Base-by-base conservation (phyloP, 1,284 basidiomycete species). In the Malassezia furfur region DNA sequence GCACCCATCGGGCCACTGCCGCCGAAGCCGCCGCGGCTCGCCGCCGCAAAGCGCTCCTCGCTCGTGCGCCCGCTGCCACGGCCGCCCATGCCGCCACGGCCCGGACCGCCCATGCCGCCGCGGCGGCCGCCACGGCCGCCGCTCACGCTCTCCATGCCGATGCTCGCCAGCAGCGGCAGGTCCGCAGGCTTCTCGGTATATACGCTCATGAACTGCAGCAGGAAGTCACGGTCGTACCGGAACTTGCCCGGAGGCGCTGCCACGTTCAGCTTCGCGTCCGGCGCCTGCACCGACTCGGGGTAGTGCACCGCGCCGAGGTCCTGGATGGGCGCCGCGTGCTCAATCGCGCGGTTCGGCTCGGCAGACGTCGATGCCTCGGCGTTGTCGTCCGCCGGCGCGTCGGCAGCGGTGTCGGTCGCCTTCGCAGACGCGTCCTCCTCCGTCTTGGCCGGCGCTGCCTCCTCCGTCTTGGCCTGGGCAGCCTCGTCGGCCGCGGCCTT, bases 201-300 rank as follows among this genome's bases (percentile, higher is more conserved):
- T 54, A 94, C 79, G 37, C 79, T 79, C 89, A 96, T 94, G 79
- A 98, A 99, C 75, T 99, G 94, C 62, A 99, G 78, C 31, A 98
- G 81, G 83, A 98, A 98, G 41, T 93, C 89, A 47, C 93, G 89
- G 77, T 96, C 91, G 76, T 98, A 98, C 67, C 91, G 85, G 81
- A 90, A 96, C 77, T 91, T 93, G 68, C 91, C 90, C 68, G 86
- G 85, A 57, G 77, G 72, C 15, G 85, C 85, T 58, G 85, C 83
- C 57, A 82, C 79, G 76, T 96, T 96, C 66, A 96, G 84, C 68
- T 89, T 87, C 8, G 85, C 77, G 64, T 82, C 83, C 3, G 91
- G 93, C 60, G 90, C 88, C 75, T 81, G 81, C 74, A 91, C 82
- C 43, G 86, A 83, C 55, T 84, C 83, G 4, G 91, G 91, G 72